Percentiles rank a stretch among this genome's conserved stretches.
Conservation (phyloP, 805 yeast species). For the Nakazawaea populi region DNA sequence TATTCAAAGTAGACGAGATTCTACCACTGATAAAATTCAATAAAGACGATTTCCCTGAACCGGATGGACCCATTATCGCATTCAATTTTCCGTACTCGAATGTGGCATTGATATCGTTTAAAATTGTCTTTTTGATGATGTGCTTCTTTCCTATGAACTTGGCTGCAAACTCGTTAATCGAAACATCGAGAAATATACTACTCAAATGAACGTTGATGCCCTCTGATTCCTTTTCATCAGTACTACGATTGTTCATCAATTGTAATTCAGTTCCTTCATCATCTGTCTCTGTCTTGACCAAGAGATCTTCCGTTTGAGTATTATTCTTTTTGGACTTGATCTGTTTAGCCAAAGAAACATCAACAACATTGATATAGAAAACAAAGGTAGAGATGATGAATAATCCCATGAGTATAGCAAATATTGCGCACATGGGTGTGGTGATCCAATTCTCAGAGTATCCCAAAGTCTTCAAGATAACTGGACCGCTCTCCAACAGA, state of each 20-base stretch:
- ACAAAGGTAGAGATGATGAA: constrained; percentile 35
- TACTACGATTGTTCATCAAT: neutral
- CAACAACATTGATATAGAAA: constrained; percentile 37
- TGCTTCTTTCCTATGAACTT: neutral
- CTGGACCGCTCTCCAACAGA: constrained; percentile 46
- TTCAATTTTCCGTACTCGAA: constrained; percentile 48
- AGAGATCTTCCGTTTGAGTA: too few relatives aligned
- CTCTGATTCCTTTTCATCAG: neutral
- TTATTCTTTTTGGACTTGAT: neutral
- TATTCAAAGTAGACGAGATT: constrained; percentile 28
- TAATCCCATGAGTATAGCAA: constrained; percentile 50
- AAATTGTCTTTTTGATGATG: constrained; percentile 22
- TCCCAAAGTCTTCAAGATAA: constrained; percentile 52
- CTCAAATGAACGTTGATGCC: constrained; percentile 15
- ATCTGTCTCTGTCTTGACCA: too few relatives aligned
- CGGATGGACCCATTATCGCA: constrained; percentile 70
- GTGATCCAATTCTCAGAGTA: constrained; percentile 52
- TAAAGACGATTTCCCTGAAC: constrained; percentile 61
- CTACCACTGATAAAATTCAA: constrained; percentile 53
- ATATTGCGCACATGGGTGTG: constrained; percentile 47
- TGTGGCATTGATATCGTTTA: constrained; percentile 37
- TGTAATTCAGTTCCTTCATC: neutral
- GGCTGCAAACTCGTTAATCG: constrained; percentile 3
- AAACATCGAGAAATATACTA: constrained; percentile 18
- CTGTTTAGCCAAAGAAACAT: constrained; percentile 35